Percentiles rank a stretch among this genome's conserved stretches.
Evolutionary conservation across 2,329 filamentous ascomycete species (phyloP).

Genomic region (Pseudogymnoascus destructans): DNA sequence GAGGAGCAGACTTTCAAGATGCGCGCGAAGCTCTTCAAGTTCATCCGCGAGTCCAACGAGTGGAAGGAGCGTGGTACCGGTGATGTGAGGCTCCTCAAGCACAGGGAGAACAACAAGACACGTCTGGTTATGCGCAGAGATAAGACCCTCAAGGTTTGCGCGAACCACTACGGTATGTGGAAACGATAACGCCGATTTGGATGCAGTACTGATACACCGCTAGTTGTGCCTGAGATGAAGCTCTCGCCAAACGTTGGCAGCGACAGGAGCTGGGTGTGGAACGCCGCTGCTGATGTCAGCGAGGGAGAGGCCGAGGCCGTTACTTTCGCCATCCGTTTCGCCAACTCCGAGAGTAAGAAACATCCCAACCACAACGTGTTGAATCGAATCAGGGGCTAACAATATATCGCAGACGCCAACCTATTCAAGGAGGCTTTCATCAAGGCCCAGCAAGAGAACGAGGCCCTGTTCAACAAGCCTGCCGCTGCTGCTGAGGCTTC

Average conservation of each 20-base stretch:
- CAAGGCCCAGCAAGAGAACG: slow-evolving; percentile 94
- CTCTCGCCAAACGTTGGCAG: slow-evolving; percentile 94
- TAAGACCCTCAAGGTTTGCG: slow-evolving; percentile 99
- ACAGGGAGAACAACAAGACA: slow-evolving; percentile 97
- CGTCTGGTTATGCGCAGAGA: slow-evolving; percentile 96
- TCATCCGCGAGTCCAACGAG: slow-evolving; percentile 79
- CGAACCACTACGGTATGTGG: slow-evolving; percentile 92
- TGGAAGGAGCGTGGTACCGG: slow-evolving; percentile 99
- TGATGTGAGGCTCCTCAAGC: slow-evolving; percentile 91
- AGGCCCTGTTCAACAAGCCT: slow-evolving; percentile 59
- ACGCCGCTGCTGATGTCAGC: slow-evolving; percentile 90
- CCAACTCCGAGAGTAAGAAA: slow-evolving; percentile 82
- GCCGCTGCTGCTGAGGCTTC: slow-evolving; percentile 14
- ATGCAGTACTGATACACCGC: slow-evolving; percentile 15
- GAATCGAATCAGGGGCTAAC: slow-evolving; percentile 21
- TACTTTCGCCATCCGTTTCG: slow-evolving; percentile 93
- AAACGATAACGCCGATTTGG: neutral
- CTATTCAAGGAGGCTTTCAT: slow-evolving; percentile 95
- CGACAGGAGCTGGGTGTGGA: slow-evolving; percentile 99
- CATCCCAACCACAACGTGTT: neutral
- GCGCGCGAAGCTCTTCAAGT: slow-evolving; percentile 99
- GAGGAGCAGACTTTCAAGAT: slow-evolving; percentile 99
- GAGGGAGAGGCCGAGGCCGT: slow-evolving; percentile 95
- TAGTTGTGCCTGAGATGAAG: slow-evolving; percentile 98
- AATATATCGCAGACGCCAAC: slow-evolving; percentile 61